Conservation (phyloP, 495 filamentous ascomycete species). For the Trypethelium eluteriae region DNA sequence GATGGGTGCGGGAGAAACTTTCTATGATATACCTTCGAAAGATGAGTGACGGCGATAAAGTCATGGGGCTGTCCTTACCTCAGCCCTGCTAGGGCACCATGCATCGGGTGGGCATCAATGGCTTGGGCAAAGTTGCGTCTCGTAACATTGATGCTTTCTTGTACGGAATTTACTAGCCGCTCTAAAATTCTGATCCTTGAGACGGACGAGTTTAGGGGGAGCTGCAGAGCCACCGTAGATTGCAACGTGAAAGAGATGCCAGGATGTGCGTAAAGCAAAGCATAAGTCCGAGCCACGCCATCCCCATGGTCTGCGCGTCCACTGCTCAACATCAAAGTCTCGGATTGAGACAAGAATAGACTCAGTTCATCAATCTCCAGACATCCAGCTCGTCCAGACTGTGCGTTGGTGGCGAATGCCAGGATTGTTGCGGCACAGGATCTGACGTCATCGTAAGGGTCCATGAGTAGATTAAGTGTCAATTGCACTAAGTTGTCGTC, state of each 20-base stretch:
- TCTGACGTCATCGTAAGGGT: slow-evolving; percentile 91
- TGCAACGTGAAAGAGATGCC: neutral
- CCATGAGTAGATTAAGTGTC: slow-evolving; percentile 68
- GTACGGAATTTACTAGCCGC: slow-evolving; percentile 18
- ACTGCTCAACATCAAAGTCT: slow-evolving; percentile 49
- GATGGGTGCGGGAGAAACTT: slow-evolving; percentile 31
- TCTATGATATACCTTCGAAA: slow-evolving; percentile 33
- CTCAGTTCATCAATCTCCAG: neutral
- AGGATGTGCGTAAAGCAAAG: slow-evolving; percentile 24
- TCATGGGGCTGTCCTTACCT: slow-evolving; percentile 19
- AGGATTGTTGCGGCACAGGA: slow-evolving; percentile 54
- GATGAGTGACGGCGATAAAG: slow-evolving; percentile 17
- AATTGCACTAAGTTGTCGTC: slow-evolving; percentile 42
- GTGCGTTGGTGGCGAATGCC: slow-evolving; percentile 10
- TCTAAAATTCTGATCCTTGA: slow-evolving; percentile 15
- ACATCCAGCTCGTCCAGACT: neutral
- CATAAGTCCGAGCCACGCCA: slow-evolving; percentile 57
- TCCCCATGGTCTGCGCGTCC: slow-evolving; percentile 82
- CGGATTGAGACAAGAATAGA: slow-evolving; percentile 42
- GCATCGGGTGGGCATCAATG: slow-evolving; percentile 32
- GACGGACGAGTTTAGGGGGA: neutral
- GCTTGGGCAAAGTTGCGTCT: slow-evolving; percentile 24
- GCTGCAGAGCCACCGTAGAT: neutral
- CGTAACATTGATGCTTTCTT: slow-evolving; percentile 27
- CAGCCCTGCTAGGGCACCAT: slow-evolving; percentile 43